Base-by-base conservation (phyloP, 2,329 filamentous ascomycete genomes). In the Sphaerostilbella broomeana region DNA sequence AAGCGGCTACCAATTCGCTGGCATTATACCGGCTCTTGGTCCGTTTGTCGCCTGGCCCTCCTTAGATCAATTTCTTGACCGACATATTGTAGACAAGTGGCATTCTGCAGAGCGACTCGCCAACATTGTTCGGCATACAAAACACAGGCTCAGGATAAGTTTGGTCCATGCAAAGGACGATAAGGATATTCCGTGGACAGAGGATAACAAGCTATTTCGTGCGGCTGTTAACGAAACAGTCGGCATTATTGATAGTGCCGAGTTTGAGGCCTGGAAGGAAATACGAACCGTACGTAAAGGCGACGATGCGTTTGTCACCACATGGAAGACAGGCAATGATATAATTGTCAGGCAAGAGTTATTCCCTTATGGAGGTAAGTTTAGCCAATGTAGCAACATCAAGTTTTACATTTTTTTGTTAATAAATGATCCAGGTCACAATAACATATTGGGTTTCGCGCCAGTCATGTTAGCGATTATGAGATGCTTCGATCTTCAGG, bases 141-240 rank as follows among this genome's bases (percentile, higher is more conserved):
- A 63, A 46, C 68, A 48, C 45, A 67, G 66, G 53, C 47, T 92
- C 8, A 72, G 80, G 16, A 63, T 95, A 15, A 79, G 75, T 29
- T 65, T 95, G 28, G 64, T 97, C 3, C 90, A 95, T 52, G 85
- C 88, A 12, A 72, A 74, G 38, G 77, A 95, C 53, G 90, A 97
- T 57, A 66, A 68, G 43, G 86, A 95, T 51, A 95, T 97, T 44
- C 80, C 85, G 0, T 90, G 78, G 64, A 72, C 66, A 2, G 80
- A 88, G 53, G 78, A 79, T 29, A 73, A 81, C 50, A 69, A 67
- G 48, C 61, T 86, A 2, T 86, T 85, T 55, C 64, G 64, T 20
- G 69, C 73, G 1, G 75, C 79, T 0, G 74, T 74, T 2, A 70
- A 69, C 38, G 73, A 75, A 30, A 68, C 69, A 2, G 56, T 65